A percentile compares a stretch with the other conserved stretches of the same genome.
phyloP scores from a whole-genome alignment of 805 yeast species.

The Pichia kluyveri region DNA sequence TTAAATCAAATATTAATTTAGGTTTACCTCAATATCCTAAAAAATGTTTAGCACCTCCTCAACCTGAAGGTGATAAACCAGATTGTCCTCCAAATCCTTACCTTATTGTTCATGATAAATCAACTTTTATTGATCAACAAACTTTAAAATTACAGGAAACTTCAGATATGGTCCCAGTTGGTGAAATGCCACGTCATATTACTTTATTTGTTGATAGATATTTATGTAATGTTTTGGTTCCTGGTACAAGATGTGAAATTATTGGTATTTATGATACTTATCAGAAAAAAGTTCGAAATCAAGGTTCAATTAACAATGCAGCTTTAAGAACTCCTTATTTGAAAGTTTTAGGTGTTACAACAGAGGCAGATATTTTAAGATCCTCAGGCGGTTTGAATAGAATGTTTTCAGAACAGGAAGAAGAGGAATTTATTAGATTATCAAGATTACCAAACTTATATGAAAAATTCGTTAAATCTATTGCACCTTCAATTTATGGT shows the following conservation, averaged over 20 bases:
- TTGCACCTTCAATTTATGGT: constrained; percentile 97
- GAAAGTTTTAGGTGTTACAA: constrained; percentile 76
- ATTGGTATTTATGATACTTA: constrained; percentile 90
- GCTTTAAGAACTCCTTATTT: constrained; percentile 92
- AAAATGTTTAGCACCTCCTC: constrained; percentile 51
- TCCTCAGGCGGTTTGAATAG: constrained; percentile 36
- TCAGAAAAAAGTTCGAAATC: constrained; percentile 55
- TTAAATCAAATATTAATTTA: constrained; percentile 57
- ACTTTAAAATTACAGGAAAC: constrained; percentile 87
- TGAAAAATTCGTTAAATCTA: constrained; percentile 75
- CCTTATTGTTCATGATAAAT: constrained; percentile 85
- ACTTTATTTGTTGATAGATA: constrained; percentile 81
- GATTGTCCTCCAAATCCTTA: constrained; percentile 90
- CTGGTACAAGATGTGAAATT: constrained; percentile 89
- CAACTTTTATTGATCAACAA: constrained; percentile 92
- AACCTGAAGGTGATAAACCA: constrained; percentile 38
- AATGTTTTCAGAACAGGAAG: constrained; percentile 85
- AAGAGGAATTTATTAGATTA: constrained; percentile 75
- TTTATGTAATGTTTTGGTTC: constrained; percentile 82
- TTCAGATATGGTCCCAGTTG: constrained; percentile 98
- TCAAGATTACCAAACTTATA: constrained; percentile 80
- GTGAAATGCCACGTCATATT: constrained; percentile 96
- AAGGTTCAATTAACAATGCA: constrained; percentile 46
- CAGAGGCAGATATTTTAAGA: constrained; percentile 50
- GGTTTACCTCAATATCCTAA: constrained; percentile 64